Evolutionary conservation across 441 rosid genomes (phyloP).

Genomic region (Biscutella auriculata): DNA sequence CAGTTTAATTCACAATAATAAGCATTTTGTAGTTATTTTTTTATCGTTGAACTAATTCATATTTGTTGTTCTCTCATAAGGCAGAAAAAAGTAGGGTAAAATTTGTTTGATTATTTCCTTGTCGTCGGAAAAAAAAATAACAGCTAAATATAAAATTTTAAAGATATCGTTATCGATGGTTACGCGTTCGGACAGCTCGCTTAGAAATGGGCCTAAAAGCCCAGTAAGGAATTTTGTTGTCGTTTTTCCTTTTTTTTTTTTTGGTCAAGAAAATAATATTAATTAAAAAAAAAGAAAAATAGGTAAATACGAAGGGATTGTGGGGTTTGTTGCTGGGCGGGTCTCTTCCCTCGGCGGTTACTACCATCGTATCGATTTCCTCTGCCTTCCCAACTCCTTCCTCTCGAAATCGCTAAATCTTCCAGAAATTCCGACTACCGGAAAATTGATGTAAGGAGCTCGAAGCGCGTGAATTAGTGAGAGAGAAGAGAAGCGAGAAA

Average conservation of each 20-base stretch:
- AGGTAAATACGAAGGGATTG: slow-evolving; percentile 7
- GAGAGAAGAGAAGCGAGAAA: not conserved
- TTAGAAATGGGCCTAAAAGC: slow-evolving; percentile 18
- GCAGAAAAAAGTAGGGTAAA: not conserved
- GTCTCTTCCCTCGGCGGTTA: slow-evolving; percentile 27
- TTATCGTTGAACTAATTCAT: not conserved
- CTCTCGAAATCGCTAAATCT: not conserved
- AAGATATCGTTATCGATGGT: too few species aligned
- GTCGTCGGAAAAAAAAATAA: not conserved
- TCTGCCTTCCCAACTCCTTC: slow-evolving; percentile 10
- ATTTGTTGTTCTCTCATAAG: not conserved
- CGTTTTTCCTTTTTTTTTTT: not conserved
- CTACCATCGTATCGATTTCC: slow-evolving; percentile 25
- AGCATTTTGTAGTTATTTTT: not conserved
- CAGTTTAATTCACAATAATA: not conserved
- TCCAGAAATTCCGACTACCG: not conserved
- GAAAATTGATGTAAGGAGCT: not conserved
- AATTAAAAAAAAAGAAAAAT: not conserved
- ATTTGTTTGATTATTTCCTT: not conserved
- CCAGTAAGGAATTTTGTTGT: slow-evolving; percentile 1
- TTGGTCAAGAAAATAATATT: too few species aligned
- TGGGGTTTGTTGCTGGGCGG: slow-evolving; percentile 28
- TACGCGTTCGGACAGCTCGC: not conserved
- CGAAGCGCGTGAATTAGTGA: slow-evolving; percentile 3
- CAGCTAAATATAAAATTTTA: not conserved